Evolutionary conservation across 345 rosid genomes (phyloP).

Genomic region (Streptanthus diversifolius): DNA sequence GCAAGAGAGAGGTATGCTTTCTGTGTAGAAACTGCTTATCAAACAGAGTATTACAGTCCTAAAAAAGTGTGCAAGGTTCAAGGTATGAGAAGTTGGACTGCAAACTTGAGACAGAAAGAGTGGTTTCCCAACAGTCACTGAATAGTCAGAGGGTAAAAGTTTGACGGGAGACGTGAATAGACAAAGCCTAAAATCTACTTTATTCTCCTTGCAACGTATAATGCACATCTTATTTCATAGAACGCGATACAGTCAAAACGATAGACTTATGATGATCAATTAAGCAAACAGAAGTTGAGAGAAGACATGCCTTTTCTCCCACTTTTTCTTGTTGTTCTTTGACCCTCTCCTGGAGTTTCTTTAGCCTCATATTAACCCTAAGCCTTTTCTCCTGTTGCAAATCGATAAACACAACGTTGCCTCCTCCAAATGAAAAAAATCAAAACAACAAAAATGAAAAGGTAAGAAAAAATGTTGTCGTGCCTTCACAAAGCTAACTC

Average conservation of each 20-base stretch:
- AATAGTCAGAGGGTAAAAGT: neutral
- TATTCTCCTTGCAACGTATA: neutral
- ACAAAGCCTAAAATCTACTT: neutral
- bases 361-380: conserved; percentile 86
- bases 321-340: conserved; percentile 92
- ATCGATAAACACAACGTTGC: conserved; percentile 5
- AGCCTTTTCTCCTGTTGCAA: conserved; percentile 77
- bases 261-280: neutral
- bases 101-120: conserved; percentile 8
- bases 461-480: conserved; percentile 8
- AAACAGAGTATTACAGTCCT: neutral
- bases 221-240: neutral
- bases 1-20: neutral
- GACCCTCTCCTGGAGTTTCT: conserved; percentile 88
- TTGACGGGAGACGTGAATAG: neutral
- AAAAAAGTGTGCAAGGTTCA: neutral
- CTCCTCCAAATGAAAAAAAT: neutral
- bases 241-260: neutral
- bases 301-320: conserved; percentile 58
- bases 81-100: neutral
- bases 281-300: conserved; percentile 20
- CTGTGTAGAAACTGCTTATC: conserved; percentile 3
- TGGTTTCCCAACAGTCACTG: neutral
- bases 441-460: neutral
- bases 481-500: conserved; percentile 91